A percentile compares a stretch with the other conserved stretches of the same genome.
Conservation (phyloP, 768 basidiomycete species). For the Botryobasidium botryosum region DNA sequence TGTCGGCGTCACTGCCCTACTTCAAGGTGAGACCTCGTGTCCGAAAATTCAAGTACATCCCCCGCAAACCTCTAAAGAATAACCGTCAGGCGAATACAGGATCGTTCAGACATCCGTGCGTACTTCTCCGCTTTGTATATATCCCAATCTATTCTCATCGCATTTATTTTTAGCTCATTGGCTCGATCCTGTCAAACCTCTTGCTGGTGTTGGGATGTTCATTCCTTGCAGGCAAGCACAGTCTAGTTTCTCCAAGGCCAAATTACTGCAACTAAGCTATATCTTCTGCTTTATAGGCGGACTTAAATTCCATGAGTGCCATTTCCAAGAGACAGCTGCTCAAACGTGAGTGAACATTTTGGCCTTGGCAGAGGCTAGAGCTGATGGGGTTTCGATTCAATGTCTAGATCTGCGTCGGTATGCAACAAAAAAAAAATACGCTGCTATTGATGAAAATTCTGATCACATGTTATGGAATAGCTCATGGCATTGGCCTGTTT, state of each 20-base stretch:
- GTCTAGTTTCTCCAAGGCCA: conserved; percentile 2
- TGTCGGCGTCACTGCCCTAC: conserved; percentile 69
- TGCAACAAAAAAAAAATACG: too few species aligned
- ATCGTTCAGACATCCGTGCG: conserved; percentile 83
- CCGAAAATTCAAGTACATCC: neutral
- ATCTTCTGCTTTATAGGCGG: conserved; percentile 33
- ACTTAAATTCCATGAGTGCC: conserved; percentile 41
- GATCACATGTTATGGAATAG: too few species aligned
- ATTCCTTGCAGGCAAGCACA: conserved; percentile 51
- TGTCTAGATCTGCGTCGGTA: too few species aligned
- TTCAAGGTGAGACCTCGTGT: conserved; percentile 37
- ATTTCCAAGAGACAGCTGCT: conserved; percentile 70
- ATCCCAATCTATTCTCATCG: neutral
- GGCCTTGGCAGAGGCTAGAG: too few species aligned
- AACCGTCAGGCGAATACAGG: conserved; percentile 45
- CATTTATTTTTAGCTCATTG: conserved; percentile 49
- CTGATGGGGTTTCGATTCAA: too few species aligned
- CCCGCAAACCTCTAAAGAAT: too few species aligned
- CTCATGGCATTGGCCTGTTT: too few species aligned
- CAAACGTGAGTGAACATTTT: conserved; percentile 46
- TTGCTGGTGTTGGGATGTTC: conserved; percentile 82
- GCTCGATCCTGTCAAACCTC: conserved; percentile 80
- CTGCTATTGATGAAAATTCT: too few species aligned
- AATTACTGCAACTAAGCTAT: conserved; percentile 6
- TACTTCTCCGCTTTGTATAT: neutral